Base-by-base conservation (phyloP, 306 rosid species). In the Lathyrus oleraceus region DNA sequence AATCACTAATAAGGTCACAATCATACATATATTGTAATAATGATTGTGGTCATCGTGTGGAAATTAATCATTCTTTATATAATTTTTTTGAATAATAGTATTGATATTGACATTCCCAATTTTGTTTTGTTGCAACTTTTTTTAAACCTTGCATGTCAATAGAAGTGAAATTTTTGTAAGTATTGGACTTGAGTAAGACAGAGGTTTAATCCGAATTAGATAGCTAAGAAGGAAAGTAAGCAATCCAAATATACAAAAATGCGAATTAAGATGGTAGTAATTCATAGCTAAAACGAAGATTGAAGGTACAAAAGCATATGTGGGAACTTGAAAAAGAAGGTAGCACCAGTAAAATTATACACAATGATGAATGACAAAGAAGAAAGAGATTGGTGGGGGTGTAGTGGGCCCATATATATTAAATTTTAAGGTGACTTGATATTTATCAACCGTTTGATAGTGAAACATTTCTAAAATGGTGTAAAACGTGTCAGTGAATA, bases 221-320 rank as follows among this genome's bases (percentile, higher is more conserved):
- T 42, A 70, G 69, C 36, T 23, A n/a, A 21, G 45, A 12, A 51
- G 12, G 14, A 15, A 64, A 65, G 73, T 68, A 72, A 5, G 7
- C 70, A 3, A 47, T 54, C 44, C 4, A 13, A 72, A 27, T 51
- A 20, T 39, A 62, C 59, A 48, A 48, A 48, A 61, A 35, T 30
- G 32, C 42, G 80, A 64, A 30, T 72, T 32, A 47, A 73, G 78
- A 78, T 40, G 70, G 81, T 59, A 78, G 81, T 59, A 78, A 70
- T 32, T 32, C n/a, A 63, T 32, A 36, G 80, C 65, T 71, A 52
- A 61, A 74, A 74, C 44, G 59, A 78, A 78, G 72, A 60, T 70
- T 56, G n/a, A 14, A 39, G 73, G 76, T 72, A 76, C 66, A 76
- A 67, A 1, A 69, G 72, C 58, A 32, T 42, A 32, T 42, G 69